Evolutionary conservation across 2,329 filamentous ascomycete species (phyloP).

Genomic region (Calonectria pseudoreteaudii): DNA sequence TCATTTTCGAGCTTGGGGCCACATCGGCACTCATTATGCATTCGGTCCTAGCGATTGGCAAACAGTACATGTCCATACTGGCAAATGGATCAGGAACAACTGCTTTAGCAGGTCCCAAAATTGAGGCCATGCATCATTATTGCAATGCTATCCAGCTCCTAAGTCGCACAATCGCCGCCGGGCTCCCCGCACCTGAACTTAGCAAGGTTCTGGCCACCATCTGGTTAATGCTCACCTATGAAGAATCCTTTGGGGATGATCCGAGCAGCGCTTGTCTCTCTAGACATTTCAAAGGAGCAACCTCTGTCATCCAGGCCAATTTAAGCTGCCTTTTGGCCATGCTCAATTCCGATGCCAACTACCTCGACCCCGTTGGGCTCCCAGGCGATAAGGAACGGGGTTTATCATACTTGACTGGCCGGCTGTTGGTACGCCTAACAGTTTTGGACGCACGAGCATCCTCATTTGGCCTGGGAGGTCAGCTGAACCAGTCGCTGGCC

Average conservation of each 20-base stretch:
- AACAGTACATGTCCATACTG: neutral
- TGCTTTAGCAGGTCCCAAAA: neutral
- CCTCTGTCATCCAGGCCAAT: neutral
- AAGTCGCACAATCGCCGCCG: neutral
- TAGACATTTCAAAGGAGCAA: neutral
- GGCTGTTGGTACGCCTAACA: neutral
- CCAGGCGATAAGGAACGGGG: neutral
- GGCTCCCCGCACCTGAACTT: neutral
- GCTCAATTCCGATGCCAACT: neutral
- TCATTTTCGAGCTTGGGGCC: neutral
- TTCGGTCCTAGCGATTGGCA: neutral
- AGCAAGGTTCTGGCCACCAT: neutral
- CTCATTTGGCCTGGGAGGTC: neutral
- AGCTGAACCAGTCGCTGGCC: neutral
- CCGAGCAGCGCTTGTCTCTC: neutral
- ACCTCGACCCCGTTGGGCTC: neutral
- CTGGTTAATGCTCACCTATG: neutral
- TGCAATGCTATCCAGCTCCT: neutral
- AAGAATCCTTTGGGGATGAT: conserved; percentile 6
- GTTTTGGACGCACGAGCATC: neutral
- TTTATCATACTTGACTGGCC: neutral
- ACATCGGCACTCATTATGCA: conserved; percentile 7
- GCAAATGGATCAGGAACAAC: neutral
- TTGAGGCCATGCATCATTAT: neutral
- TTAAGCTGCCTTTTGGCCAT: neutral